These are phyloP conservation scores for Pseudonitzschia multiseries DNA, from an alignment of 108 stramenopile genomes.

Conservation along the genomic window DNA sequence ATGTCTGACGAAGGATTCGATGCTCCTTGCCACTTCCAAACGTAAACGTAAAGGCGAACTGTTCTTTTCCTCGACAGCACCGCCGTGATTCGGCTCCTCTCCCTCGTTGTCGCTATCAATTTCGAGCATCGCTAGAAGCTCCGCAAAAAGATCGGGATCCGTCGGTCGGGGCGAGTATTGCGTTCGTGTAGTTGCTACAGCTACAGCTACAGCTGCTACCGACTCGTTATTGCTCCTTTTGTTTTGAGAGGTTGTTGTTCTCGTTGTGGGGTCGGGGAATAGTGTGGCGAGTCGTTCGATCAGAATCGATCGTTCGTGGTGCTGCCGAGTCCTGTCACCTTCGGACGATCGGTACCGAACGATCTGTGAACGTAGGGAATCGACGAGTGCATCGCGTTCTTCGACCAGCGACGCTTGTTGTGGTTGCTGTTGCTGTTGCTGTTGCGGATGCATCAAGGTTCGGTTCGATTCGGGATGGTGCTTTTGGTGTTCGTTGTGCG, in stretches of 20 bases:
- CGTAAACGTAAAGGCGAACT: background rate
- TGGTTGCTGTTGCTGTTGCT: background rate
- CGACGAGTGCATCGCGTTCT: background rate
- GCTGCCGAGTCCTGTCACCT: background rate
- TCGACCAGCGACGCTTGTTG: background rate
- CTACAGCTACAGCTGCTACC: background rate
- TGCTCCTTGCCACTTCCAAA: conserved; percentile 2
- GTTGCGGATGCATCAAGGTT: background rate
- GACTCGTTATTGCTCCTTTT: background rate
- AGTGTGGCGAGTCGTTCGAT: background rate
- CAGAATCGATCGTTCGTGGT: background rate
- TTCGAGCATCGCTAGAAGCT: background rate
- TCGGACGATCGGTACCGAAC: background rate
- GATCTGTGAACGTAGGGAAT: conserved; percentile 4
- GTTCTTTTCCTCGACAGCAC: background rate
- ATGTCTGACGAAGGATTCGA: background rate
- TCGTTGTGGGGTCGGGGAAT: background rate
- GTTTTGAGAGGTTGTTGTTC: too few relatives aligned
- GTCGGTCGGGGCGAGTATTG: background rate
- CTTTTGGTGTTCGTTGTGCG: background rate
- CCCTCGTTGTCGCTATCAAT: background rate
- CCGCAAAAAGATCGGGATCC: background rate
- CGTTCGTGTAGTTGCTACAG: too few relatives aligned
- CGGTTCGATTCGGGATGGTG: background rate
- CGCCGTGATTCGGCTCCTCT: background rate